These are phyloP conservation scores for Rhodosporidiobolus odoratus DNA, from an alignment of 768 basidiomycete species.

Conservation along the genomic window DNA sequence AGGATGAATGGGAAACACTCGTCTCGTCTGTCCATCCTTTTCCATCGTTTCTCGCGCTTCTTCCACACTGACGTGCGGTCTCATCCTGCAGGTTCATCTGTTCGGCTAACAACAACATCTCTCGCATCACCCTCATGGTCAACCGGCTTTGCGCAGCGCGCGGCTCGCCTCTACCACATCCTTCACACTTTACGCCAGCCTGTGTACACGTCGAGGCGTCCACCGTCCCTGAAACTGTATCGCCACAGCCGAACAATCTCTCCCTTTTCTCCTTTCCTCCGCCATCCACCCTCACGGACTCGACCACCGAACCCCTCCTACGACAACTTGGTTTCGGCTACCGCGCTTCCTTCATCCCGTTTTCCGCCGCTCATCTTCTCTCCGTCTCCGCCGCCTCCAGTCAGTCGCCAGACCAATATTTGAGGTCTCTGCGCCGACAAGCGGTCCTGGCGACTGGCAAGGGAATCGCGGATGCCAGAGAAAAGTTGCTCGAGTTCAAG, in stretches of 20 bases:
- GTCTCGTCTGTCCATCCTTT: constrained; percentile 63
- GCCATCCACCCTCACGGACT: constrained; percentile 61
- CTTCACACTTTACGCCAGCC: constrained; percentile 16
- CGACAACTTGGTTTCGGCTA: constrained; percentile 91
- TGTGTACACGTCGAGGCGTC: constrained; percentile 56
- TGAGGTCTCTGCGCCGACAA: constrained; percentile 18
- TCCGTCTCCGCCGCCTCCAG: constrained; percentile 43
- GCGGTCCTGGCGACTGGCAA: background rate
- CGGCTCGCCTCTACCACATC: constrained; percentile 60
- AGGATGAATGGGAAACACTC: constrained; percentile 94
- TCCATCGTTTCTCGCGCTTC: background rate
- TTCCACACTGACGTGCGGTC: background rate
- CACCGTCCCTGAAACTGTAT: constrained; percentile 58
- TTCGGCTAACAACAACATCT: constrained; percentile 93
- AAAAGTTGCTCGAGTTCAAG: constrained; percentile 69
- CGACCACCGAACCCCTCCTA: constrained; percentile 59
- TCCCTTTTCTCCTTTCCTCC: constrained; percentile 75
- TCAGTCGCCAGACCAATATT: constrained; percentile 26
- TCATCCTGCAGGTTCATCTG: constrained; percentile 69
- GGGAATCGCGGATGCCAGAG: constrained; percentile 50
- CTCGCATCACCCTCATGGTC: constrained; percentile 89
- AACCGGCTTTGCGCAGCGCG: constrained; percentile 71
- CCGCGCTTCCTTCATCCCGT: constrained; percentile 80
- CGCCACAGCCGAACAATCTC: constrained; percentile 31
- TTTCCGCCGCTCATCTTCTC: constrained; percentile 71